Evolutionary conservation across 495 filamentous ascomycete genomes (phyloP), one percentile per base, ranked within the genome.

Genomic region (Podospora anserina): DNA sequence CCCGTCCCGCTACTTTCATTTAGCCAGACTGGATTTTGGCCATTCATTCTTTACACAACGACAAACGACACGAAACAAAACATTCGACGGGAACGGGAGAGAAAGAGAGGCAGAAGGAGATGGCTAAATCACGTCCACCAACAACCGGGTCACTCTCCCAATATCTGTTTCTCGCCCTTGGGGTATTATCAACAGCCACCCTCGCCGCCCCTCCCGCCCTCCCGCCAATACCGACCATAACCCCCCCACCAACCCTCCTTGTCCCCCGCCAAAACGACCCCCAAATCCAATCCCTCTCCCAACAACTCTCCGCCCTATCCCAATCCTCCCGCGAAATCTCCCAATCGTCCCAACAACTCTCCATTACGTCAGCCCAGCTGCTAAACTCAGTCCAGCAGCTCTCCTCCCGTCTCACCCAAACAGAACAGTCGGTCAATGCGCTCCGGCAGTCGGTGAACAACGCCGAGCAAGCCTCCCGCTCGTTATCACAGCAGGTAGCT

Each of bases 291-390:
- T 77, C 78, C 32, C 78, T 82, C 23, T 80, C 78, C 60, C 20
- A 70, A 66, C 77, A 80, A 39, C 73, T 82, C 3, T 73, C 66
- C 39, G 71, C 65, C 9, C 66, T 82, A 13, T 69, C 66, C 61
- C 20, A 68, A 16, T 59, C 63, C 20, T 82, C 75, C 1, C 70
- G 77, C 39, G 75, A 77, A 11, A 75, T 79, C 66, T 77, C 75
- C 34, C 76, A 74, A 66, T 78, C 80, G 1, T 72, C 76, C 64
- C 79, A 81, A 64, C 78, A 79, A 63, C 76, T 80, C 69, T 74
- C 75, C 71, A 65, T 80, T 53, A 74, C 75, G 30, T 77, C 69
- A 67, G 78, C 78, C 63, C 78, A 81, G 61, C 69, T 81, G 55
- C 75, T 72, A 39, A 74, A 78, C 27, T 76, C 71, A 18, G 69